Evolutionary conservation across 352 stramenopile genomes (phyloP).

Genomic region (Phytophthora pinifolia): DNA sequence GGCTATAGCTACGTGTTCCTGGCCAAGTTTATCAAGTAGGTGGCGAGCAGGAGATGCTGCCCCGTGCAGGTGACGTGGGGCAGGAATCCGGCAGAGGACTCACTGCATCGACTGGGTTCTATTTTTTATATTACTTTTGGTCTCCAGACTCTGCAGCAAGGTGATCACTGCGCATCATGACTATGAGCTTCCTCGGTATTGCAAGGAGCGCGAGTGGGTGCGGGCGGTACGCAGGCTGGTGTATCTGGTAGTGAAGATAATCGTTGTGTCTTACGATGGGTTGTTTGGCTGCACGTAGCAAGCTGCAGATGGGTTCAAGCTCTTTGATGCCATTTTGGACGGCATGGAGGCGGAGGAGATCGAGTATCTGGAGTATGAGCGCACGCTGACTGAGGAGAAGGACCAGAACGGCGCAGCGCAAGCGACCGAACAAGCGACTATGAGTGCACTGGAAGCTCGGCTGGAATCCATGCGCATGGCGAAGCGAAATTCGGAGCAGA

Average conservation of each 20-base stretch:
- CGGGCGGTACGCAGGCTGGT: slow-evolving; percentile 33
- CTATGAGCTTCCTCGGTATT: slow-evolving; percentile 52
- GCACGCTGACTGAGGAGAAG: slow-evolving; percentile 31
- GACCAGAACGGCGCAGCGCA: slow-evolving; percentile 19
- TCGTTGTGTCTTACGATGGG: slow-evolving; percentile 3
- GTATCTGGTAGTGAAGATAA: not conserved
- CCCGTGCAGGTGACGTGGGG: not conserved
- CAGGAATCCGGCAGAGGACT: slow-evolving; percentile 6
- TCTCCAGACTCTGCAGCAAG: slow-evolving; percentile 65
- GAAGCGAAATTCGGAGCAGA: slow-evolving; percentile 27
- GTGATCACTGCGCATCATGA: slow-evolving; percentile 65
- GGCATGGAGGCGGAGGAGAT: slow-evolving; percentile 73
- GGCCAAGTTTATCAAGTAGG: slow-evolving; percentile 82
- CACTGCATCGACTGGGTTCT: slow-evolving; percentile 21
- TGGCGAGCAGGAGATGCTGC: slow-evolving; percentile 3
- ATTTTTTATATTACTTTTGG: slow-evolving; percentile 20
- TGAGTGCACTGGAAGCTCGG: slow-evolving; percentile 48
- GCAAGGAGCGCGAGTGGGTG: slow-evolving; percentile 72
- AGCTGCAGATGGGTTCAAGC: slow-evolving; percentile 54
- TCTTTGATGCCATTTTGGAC: slow-evolving; percentile 80
- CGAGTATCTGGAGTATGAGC: slow-evolving; percentile 60
- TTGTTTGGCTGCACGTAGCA: slow-evolving; percentile 38
- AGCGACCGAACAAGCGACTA: slow-evolving; percentile 15
- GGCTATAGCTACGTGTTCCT: slow-evolving; percentile 74
- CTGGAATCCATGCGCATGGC: slow-evolving; percentile 52